Evolutionary conservation across 1,284 basidiomycete species (phyloP).

Genomic region (Quambalaria eucalypti): DNA sequence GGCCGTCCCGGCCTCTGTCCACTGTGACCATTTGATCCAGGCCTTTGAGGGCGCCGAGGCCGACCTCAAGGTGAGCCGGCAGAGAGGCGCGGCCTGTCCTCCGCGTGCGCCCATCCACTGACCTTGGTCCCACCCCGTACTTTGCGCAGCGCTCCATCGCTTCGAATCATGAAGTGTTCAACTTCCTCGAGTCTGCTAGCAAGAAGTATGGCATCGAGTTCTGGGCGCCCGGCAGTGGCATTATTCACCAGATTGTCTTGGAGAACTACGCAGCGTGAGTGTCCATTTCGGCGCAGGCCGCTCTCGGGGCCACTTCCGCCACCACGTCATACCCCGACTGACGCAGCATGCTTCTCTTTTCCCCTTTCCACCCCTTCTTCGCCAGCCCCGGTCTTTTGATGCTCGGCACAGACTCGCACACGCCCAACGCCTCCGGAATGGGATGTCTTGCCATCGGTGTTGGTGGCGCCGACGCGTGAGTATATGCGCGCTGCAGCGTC

Average conservation of each 20-base stretch:
- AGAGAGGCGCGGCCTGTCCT: neutral
- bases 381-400: constrained; percentile 55
- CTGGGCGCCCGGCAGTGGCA: constrained; percentile 75
- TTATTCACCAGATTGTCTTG: constrained; percentile 96
- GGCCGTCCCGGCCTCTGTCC: constrained; percentile 79
- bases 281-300: neutral
- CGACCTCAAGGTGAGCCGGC: constrained; percentile 61
- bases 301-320: constrained; percentile 3
- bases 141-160: constrained; percentile 64
- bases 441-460: constrained; percentile 98
- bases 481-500: neutral
- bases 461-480: constrained; percentile 94
- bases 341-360: too few relatives aligned
- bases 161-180: constrained; percentile 91
- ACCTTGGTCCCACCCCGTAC: constrained; percentile 4
- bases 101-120: neutral
- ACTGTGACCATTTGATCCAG: constrained; percentile 74
- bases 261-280: constrained; percentile 94
- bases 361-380: constrained; percentile 18
- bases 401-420: constrained; percentile 78
- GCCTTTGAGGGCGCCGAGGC: constrained; percentile 65
- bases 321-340: neutral
- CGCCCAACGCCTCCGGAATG: constrained; percentile 93
- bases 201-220: constrained; percentile 78
- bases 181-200: constrained; percentile 89